Percentiles rank a stretch among this genome's conserved stretches.
Evolutionary conservation across 495 filamentous ascomycete genomes (phyloP).

Genomic region (Tuber borchii): DNA sequence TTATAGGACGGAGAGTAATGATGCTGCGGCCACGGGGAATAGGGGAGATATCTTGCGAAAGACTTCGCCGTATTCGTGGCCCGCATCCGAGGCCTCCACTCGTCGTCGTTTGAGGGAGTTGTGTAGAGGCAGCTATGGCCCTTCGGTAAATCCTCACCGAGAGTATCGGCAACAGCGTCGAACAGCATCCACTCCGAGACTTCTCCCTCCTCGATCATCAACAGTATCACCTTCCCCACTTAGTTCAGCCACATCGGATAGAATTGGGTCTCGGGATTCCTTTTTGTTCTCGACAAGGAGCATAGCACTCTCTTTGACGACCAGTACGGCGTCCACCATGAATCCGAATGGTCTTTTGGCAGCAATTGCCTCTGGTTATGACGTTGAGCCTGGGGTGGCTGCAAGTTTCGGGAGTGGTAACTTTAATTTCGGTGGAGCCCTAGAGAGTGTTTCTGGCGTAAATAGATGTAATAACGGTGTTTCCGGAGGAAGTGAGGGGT

Average conservation of each 20-base stretch:
- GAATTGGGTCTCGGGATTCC: constrained; percentile 24
- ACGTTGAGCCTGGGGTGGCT: constrained; percentile 41
- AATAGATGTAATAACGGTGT: constrained; percentile 16
- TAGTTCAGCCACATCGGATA: constrained; percentile 19
- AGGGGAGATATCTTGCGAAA: constrained; percentile 39
- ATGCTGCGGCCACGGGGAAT: constrained; percentile 18
- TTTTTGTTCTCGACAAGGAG: constrained; percentile 60
- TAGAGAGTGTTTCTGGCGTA: constrained; percentile 38
- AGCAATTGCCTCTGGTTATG: constrained; percentile 47
- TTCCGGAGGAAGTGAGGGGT: constrained; percentile 22
- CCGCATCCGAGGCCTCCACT: constrained; percentile 73
- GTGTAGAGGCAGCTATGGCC: constrained; percentile 74
- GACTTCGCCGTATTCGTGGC: constrained; percentile 54
- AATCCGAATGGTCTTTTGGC: constrained; percentile 64
- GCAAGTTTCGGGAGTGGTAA: constrained; percentile 27
- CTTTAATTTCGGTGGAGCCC: constrained; percentile 45
- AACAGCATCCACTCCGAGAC: constrained; percentile 33
- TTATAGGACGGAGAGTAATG: constrained; percentile 26
- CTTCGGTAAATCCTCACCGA: constrained; percentile 53
- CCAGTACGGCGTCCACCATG: constrained; percentile 76
- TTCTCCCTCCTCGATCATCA: constrained; percentile 29
- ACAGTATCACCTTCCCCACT: constrained; percentile 42
- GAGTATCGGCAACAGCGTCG: constrained; percentile 42
- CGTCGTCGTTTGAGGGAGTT: constrained; percentile 73
- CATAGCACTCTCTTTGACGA: constrained; percentile 74